phyloP scores from a whole-genome alignment of 2,329 filamentous ascomycete species.

The Arachnopeziza araneosa region DNA sequence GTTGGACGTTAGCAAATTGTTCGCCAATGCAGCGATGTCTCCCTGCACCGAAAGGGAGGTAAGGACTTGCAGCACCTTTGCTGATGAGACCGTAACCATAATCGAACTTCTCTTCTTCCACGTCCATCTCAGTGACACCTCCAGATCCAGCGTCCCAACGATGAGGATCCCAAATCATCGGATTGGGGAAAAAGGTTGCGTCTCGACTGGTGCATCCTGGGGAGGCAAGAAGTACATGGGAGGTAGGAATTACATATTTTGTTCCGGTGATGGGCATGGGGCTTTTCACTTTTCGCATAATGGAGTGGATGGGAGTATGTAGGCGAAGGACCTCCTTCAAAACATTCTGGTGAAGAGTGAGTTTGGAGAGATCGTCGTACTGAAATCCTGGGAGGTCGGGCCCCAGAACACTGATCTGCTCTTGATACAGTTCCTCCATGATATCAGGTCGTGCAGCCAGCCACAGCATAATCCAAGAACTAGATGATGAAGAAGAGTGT shows the following conservation, averaged over 20 bases:
- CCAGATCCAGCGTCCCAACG: slow-evolving; percentile 71
- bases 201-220: slow-evolving; percentile 75
- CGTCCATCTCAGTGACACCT: slow-evolving; percentile 46
- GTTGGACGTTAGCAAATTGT: slow-evolving; percentile 90
- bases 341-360: slow-evolving; percentile 77
- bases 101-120: slow-evolving; percentile 72
- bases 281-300: slow-evolving; percentile 85
- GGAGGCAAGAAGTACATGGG: slow-evolving; percentile 76
- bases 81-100: slow-evolving; percentile 91
- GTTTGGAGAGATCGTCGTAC: slow-evolving; percentile 71
- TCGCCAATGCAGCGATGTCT: slow-evolving; percentile 94
- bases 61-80: slow-evolving; percentile 85
- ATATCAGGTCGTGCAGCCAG: slow-evolving; percentile 73
- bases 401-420: slow-evolving; percentile 72
- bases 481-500: slow-evolving; percentile 80
- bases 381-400: slow-evolving; percentile 67
- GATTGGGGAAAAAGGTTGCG: slow-evolving; percentile 72
- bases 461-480: slow-evolving; percentile 78
- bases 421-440: slow-evolving; percentile 73
- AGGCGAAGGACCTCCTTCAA: slow-evolving; percentile 89
- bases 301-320: slow-evolving; percentile 90
- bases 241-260: slow-evolving; percentile 74
- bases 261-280: slow-evolving; percentile 81
- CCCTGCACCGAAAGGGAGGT: slow-evolving; percentile 90
- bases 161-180: slow-evolving; percentile 80